phyloP scores from a whole-genome alignment of 2,329 filamentous ascomycete species.

The Alternaria arborescens region DNA sequence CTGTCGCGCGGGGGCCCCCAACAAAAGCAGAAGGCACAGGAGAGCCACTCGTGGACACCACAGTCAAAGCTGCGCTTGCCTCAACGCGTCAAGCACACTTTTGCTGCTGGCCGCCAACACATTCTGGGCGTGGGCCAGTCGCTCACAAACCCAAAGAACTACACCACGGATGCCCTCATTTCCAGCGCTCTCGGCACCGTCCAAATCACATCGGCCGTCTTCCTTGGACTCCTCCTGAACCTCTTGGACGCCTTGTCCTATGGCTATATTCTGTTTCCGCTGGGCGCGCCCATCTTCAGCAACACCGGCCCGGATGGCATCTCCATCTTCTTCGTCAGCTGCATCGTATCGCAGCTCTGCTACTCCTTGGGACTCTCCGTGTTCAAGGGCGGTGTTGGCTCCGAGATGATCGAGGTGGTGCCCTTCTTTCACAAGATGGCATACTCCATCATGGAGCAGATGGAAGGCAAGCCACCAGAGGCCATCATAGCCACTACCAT shows the following conservation, averaged over 20 bases:
- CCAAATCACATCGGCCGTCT: constrained; percentile 81
- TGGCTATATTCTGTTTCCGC: constrained; percentile 86
- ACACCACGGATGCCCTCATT: constrained; percentile 74
- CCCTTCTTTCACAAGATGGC: constrained; percentile 99
- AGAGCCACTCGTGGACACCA: constrained; percentile 15
- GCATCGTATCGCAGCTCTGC: constrained; percentile 89
- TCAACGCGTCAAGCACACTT: constrained; percentile 27
- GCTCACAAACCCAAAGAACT: constrained; percentile 70
- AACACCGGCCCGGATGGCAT: constrained; percentile 91
- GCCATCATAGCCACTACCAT: constrained; percentile 95
- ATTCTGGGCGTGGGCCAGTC: constrained; percentile 36
- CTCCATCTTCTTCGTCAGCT: constrained; percentile 98
- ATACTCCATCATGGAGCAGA: constrained; percentile 78
- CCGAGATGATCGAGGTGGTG: constrained; percentile 98
- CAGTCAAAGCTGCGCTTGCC: constrained; percentile 37
- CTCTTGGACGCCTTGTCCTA: constrained; percentile 95
- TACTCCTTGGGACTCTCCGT: constrained; percentile 86
- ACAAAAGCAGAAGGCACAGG: constrained; percentile 22
- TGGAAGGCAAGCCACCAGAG: constrained; percentile 82
- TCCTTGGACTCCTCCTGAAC: constrained; percentile 88
- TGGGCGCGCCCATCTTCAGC: constrained; percentile 86
- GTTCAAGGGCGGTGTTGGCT: constrained; percentile 90
- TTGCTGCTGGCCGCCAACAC: constrained; percentile 33
- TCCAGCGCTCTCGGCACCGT: constrained; percentile 70
- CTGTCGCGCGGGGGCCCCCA: constrained; percentile 35